phyloP scores from a whole-genome alignment of 306 rosid genomes.

The Cicer cuneatum region DNA sequence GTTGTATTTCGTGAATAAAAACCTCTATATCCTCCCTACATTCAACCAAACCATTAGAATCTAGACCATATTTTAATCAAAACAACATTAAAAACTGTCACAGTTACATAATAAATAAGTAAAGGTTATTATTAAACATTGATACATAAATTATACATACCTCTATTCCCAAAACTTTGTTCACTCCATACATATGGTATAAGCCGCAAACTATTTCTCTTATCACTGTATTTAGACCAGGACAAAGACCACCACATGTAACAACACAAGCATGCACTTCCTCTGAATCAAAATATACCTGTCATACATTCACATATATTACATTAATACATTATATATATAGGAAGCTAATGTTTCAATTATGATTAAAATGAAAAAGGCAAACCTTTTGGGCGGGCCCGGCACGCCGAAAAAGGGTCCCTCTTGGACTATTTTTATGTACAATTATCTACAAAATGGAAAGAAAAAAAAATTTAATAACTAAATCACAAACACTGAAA shows the following conservation, averaged over 20 bases:
- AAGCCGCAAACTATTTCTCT: conserved; percentile 93
- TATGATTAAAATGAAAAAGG: background rate
- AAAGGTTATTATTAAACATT: background rate
- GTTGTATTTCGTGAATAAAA: conserved; percentile 77
- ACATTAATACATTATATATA: background rate
- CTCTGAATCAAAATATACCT: conserved; percentile 82
- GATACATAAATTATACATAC: conserved; percentile 43
- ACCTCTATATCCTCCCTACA: conserved; percentile 93
- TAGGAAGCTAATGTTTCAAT: background rate
- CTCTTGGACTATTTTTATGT: conserved; percentile 81
- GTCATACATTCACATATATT: conserved; percentile 27
- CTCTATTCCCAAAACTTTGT: conserved; percentile 73
- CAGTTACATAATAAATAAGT: conserved; percentile 4
- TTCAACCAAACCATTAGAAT: background rate
- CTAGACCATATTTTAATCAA: background rate
- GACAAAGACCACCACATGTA: conserved; percentile 97
- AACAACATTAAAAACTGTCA: background rate
- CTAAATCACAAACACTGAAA: conserved; percentile 21
- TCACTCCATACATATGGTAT: conserved; percentile 86
- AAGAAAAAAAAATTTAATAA: background rate
- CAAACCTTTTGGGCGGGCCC: conserved; percentile 84
- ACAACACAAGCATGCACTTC: conserved; percentile 88
- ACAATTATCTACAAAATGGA: conserved; percentile 64
- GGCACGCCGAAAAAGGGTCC: conserved; percentile 87
- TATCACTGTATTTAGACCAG: conserved; percentile 94